phyloP scores from a whole-genome alignment of 768 basidiomycete species.

The Leccinum olivaceopallidum region DNA sequence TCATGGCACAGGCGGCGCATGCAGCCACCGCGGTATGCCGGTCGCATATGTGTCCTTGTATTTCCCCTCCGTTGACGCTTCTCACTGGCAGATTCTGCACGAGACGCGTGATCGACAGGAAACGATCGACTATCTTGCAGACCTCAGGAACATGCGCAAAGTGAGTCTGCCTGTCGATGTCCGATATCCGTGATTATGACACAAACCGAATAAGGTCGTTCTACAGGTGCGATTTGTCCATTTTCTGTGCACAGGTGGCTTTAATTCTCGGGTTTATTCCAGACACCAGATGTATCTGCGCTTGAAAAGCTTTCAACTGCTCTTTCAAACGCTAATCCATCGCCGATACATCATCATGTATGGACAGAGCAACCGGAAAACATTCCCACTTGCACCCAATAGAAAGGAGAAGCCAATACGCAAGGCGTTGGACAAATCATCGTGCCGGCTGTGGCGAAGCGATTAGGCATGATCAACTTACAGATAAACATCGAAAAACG shows the following conservation, averaged over 20 bases:
- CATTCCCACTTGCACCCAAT: slow-evolving; percentile 41
- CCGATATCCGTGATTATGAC: not conserved
- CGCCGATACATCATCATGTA: slow-evolving; percentile 38
- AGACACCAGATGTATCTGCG: slow-evolving; percentile 36
- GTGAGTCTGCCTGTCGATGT: slow-evolving; percentile 19
- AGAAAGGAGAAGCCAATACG: slow-evolving; percentile 38
- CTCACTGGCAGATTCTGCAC: slow-evolving; percentile 36
- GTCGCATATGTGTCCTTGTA: not conserved
- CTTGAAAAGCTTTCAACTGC: slow-evolving; percentile 34
- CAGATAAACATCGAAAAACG: not conserved
- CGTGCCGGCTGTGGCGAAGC: slow-evolving; percentile 39
- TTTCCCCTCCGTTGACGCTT: not conserved
- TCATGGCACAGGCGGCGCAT: slow-evolving; percentile 47
- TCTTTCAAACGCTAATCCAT: slow-evolving; percentile 23
- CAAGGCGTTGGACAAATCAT: slow-evolving; percentile 42
- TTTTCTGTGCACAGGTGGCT: too few species aligned
- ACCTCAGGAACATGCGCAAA: slow-evolving; percentile 44
- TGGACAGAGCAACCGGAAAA: slow-evolving; percentile 49
- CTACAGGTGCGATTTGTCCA: slow-evolving; percentile 35
- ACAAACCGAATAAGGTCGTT: slow-evolving; percentile 32
- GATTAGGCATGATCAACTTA: slow-evolving; percentile 7
- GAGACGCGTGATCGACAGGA: slow-evolving; percentile 39
- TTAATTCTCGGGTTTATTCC: not conserved
- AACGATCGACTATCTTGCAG: slow-evolving; percentile 39
- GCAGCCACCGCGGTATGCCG: slow-evolving; percentile 40